These are phyloP conservation scores for Dryadomyces quercus-mongolicae DNA, from an alignment of 2,329 filamentous ascomycete species.

Conservation along the genomic window DNA sequence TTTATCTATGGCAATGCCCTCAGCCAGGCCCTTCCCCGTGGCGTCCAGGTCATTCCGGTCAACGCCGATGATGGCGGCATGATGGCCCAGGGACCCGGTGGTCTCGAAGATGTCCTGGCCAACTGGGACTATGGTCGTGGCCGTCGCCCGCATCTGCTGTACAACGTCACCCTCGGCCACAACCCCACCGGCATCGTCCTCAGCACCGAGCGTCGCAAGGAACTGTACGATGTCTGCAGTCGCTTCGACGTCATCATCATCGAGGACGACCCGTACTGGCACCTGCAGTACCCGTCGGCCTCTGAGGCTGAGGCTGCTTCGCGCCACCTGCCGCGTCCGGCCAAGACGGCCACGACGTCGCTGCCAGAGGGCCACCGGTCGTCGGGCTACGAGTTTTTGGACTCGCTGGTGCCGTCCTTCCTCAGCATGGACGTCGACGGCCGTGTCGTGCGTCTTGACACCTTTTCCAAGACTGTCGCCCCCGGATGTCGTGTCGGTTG, in stretches of 20 bases:
- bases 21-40: conserved; percentile 52
- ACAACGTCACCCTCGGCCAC: conserved; percentile 83
- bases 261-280: conserved; percentile 95
- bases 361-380: conserved; percentile 21
- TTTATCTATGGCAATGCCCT: conserved; percentile 74
- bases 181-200: conserved; percentile 75
- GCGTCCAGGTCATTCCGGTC: conserved; percentile 62
- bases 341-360: conserved; percentile 13
- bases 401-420: conserved; percentile 74
- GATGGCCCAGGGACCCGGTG: conserved; percentile 58
- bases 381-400: conserved; percentile 65
- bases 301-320: conserved; percentile 37
- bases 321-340: conserved; percentile 21
- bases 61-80: conserved; percentile 72
- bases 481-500: conserved; percentile 84
- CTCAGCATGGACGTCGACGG: conserved; percentile 73
- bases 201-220: conserved; percentile 58
- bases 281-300: conserved; percentile 75
- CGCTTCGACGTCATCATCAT: conserved; percentile 82
- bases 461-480: conserved; percentile 86
- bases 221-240: conserved; percentile 70
- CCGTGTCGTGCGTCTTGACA: conserved; percentile 79
- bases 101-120: conserved; percentile 63
- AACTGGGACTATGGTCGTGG: conserved; percentile 72
- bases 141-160: conserved; percentile 70